Evolutionary conservation across 176 grass and related monocot genomes (phyloP), one percentile per base, ranked within the genome.

Genomic region (Melocanna baccifera): DNA sequence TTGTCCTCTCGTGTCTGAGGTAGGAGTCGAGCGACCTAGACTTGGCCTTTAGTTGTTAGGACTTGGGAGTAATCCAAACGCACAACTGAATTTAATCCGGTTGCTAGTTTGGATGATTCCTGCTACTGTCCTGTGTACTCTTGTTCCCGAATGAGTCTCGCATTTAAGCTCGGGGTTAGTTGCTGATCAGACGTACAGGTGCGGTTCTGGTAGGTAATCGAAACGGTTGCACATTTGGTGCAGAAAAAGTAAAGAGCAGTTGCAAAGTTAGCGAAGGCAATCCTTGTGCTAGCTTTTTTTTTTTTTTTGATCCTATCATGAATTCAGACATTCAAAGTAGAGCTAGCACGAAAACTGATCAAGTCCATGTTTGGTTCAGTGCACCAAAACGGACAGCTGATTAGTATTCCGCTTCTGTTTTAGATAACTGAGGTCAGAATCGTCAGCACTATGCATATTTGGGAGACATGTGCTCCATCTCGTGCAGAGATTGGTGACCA

Each of bases 401-500:
- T 68, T 66, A 68, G 12, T 23, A 57, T 15, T 16, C 9, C 0
- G 26, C 41, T 45, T 20, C 63, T 59, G 37, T 45, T 58, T 64
- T 15, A 39, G 34, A 40, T 48, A 39, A 4, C 26, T 72, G 32
- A 71, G 23, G 73, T 78, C 86, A 9, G 41, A 65, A 32, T 83
- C 53, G 8, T 3, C 1, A 83, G 25, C 41, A 26, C 46, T 23
- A 5, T 30, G 55, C 73, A 83, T 25, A 65, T 9, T 74, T 64
- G 19, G 37, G 16, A 67, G 26, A 26, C n/a, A 65, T 12, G 68
- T 47, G 26, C 55, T 32, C 34, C 30, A 7, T 73, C 78, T 50
- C 14, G 32, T 56, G 66, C 16, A n/a, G 14, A 36, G 43, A 75
- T 68, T 73, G 83, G 79, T 90, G 73, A 82, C 39, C 83, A 48